Conservation (phyloP, 1,284 basidiomycete species). For the Trametes sp. region DNA sequence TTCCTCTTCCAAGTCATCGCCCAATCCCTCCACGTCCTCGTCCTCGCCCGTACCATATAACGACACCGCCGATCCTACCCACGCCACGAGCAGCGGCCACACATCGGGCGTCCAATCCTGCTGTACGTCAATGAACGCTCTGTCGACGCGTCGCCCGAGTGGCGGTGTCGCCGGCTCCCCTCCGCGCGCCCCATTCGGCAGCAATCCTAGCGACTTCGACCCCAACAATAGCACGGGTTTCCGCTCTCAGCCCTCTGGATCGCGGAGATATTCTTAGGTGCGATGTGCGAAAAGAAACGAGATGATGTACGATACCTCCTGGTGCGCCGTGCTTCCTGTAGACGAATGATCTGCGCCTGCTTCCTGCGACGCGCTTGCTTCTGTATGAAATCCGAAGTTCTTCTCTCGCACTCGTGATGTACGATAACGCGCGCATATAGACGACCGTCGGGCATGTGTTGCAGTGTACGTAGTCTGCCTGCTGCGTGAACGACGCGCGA, state of each 20-base stretch:
- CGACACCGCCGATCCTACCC: not conserved
- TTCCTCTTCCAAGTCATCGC: conserved; percentile 33
- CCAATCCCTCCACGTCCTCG: conserved; percentile 17
- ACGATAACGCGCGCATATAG: not conserved
- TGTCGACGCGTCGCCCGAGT: conserved; percentile 5
- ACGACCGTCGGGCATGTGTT: not conserved
- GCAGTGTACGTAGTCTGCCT: too few relatives aligned
- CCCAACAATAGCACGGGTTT: not conserved
- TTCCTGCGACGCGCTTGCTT: too few relatives aligned
- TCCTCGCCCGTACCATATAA: conserved; percentile 18
- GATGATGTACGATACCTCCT: not conserved
- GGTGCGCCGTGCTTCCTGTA: not conserved
- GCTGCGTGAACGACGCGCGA: too few relatives aligned
- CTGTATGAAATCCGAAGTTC: not conserved
- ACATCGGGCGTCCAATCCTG: conserved; percentile 15
- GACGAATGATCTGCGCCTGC: conserved; percentile 1
- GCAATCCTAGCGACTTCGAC: not conserved
- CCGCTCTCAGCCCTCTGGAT: not conserved
- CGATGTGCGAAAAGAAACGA: not conserved
- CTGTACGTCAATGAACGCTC: conserved; percentile 22
- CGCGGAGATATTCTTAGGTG: conserved; percentile 1
- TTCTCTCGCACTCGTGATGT: too few relatives aligned
- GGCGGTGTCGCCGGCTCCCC: not conserved
- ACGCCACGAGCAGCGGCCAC: not conserved
- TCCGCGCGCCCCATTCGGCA: not conserved